A percentile compares a stretch with the other conserved stretches of the same genome.
Evolutionary conservation across 495 filamentous ascomycete genomes (phyloP).

Genomic region (Chaetomidium leptoderma): DNA sequence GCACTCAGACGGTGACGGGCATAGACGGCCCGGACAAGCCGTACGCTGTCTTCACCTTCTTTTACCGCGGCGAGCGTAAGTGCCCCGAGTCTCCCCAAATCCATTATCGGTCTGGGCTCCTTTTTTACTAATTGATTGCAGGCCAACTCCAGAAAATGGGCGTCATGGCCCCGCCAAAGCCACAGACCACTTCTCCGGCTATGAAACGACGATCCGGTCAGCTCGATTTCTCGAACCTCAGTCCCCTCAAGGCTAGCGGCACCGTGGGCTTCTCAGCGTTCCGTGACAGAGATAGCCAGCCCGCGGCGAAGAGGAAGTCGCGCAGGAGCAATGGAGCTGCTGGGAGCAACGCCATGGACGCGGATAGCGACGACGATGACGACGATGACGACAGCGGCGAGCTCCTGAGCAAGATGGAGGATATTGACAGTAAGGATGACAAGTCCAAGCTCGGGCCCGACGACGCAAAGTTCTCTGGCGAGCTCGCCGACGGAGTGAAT

Average conservation of each 20-base stretch:
- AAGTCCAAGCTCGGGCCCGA: conserved; percentile 59
- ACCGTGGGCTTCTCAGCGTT: conserved; percentile 89
- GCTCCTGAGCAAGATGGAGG: conserved; percentile 62
- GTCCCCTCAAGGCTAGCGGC: conserved; percentile 73
- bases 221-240: conserved; percentile 78
- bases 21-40: conserved; percentile 93
- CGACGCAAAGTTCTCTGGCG: conserved; percentile 76
- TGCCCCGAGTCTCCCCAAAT: conserved; percentile 14
- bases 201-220: conserved; percentile 71
- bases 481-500: conserved; percentile 84
- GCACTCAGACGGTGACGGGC: conserved; percentile 97
- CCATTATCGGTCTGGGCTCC: conserved; percentile 3
- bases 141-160: conserved; percentile 95
- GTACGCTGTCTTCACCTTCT: conserved; percentile 95
- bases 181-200: conserved; percentile 50
- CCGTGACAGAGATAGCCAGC: conserved; percentile 60
- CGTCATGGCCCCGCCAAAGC: conserved; percentile 62
- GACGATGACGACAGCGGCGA: conserved; percentile 69
- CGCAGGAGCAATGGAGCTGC: conserved; percentile 50
- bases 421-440: conserved; percentile 67
- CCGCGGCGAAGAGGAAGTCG: conserved; percentile 48
- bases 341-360: conserved; percentile 40
- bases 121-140: conserved; percentile 34
- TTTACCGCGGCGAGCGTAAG: conserved; percentile 94
- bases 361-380: conserved; percentile 63